phyloP scores from a whole-genome alignment of 2,329 filamentous ascomycete genomes.

The Parafenestella ontariensis region DNA sequence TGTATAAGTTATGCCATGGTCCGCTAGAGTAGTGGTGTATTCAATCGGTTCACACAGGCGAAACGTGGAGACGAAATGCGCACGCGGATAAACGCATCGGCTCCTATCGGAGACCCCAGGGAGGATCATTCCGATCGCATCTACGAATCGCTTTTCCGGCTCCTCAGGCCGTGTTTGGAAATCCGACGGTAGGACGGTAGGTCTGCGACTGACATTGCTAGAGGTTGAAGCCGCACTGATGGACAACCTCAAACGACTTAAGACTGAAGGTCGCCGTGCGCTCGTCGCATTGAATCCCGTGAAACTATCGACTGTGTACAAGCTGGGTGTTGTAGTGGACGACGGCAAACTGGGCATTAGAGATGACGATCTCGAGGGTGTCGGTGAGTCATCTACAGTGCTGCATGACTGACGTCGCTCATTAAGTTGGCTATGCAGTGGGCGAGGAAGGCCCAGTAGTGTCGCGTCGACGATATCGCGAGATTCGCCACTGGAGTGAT shows the following conservation, averaged over 20 bases:
- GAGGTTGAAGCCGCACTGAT: slow-evolving; percentile 11
- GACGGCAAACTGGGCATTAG: slow-evolving; percentile 8
- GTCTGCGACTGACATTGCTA: not conserved
- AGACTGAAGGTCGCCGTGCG: slow-evolving; percentile 15
- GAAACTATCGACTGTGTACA: slow-evolving; percentile 14
- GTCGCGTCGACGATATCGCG: not conserved
- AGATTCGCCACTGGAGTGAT: not conserved
- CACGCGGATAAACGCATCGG: slow-evolving; percentile 19
- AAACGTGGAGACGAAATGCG: slow-evolving; percentile 33
- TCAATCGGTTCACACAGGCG: slow-evolving; percentile 34
- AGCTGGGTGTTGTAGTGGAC: slow-evolving; percentile 13
- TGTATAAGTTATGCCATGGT: slow-evolving; percentile 33
- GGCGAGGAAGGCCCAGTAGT: not conserved
- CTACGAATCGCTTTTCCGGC: slow-evolving; percentile 35
- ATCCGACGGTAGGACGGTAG: slow-evolving; percentile 13
- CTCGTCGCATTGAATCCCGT: not conserved
- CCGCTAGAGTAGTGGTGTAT: slow-evolving; percentile 33
- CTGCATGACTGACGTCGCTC: slow-evolving; percentile 1
- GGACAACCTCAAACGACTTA: slow-evolving; percentile 23
- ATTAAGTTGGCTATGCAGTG: not conserved
- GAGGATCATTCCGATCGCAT: slow-evolving; percentile 33
- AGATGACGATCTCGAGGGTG: not conserved
- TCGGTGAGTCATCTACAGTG: not conserved
- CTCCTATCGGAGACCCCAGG: slow-evolving; percentile 30
- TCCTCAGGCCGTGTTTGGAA: slow-evolving; percentile 23